Percentiles rank a stretch among this genome's conserved stretches.
phyloP scores from a whole-genome alignment of 805 yeast genomes.

The Wickerhamomyces strasburgensis region DNA sequence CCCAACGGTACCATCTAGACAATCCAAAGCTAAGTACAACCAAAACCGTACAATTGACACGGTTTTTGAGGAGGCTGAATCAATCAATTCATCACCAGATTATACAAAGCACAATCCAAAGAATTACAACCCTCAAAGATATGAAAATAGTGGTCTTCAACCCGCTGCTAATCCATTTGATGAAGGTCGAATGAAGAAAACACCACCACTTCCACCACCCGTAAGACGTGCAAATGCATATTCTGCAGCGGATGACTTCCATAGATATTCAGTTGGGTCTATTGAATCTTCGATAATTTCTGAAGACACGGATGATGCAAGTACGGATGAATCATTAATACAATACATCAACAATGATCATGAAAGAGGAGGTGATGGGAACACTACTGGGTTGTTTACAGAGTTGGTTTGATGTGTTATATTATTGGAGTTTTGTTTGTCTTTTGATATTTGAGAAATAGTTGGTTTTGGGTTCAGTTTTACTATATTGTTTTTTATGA shows the following conservation, averaged over 20 bases:
- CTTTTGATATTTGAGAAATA: too few relatives aligned
- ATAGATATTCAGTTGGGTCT: constrained; percentile 18
- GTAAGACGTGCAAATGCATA: constrained; percentile 11
- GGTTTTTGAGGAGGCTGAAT: constrained; percentile 24
- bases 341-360: constrained; percentile 7
- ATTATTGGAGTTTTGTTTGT: neutral
- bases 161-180: constrained; percentile 20
- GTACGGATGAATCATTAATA: constrained; percentile 23
- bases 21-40: neutral
- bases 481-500: too few relatives aligned
- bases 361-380: constrained; percentile 2
- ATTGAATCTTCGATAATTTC: constrained; percentile 22
- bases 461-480: too few relatives aligned
- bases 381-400: constrained; percentile 20
- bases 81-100: constrained; percentile 6
- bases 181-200: constrained; percentile 1
- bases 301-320: constrained; percentile 20
- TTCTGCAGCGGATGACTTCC: constrained; percentile 8
- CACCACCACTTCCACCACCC: constrained; percentile 24
- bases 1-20: neutral
- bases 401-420: constrained; percentile 19
- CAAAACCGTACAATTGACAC: constrained; percentile 21
- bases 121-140: constrained; percentile 11
- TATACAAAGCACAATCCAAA: constrained; percentile 4
- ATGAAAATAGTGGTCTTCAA: constrained; percentile 17